These are phyloP conservation scores for Hirschfeldia incana DNA, from an alignment of 345 rosid genomes.

Conservation along the genomic window DNA sequence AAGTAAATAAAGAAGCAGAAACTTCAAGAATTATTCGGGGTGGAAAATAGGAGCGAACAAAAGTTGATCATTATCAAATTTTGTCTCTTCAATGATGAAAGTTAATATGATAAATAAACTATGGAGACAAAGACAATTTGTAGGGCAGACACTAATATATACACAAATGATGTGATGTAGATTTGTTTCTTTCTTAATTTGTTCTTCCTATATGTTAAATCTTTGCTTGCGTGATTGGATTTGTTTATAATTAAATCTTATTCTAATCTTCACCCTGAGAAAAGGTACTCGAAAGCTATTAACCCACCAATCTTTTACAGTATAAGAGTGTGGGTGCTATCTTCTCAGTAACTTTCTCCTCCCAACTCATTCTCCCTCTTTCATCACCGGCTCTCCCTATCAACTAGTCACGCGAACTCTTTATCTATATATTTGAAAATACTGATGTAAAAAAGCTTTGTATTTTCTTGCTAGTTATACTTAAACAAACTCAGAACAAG, in stretches of 20 bases:
- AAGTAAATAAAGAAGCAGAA: conserved; percentile 39
- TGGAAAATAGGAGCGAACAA: conserved; percentile 21
- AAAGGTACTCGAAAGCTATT: conserved; percentile 9
- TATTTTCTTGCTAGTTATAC: no score
- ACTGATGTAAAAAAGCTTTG: not conserved
- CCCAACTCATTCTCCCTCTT: not conserved
- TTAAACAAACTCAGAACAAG: no score
- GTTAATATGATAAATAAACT: conserved; percentile 3
- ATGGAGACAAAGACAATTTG: conserved; percentile 37
- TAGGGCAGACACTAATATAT: conserved; percentile 35
- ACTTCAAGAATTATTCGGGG: conserved; percentile 44
- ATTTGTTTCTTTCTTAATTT: conserved; percentile 24
- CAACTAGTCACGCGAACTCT: not conserved
- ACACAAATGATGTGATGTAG: conserved; percentile 32
- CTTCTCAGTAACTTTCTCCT: not conserved
- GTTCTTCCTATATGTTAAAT: not conserved
- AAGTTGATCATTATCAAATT: conserved; percentile 35
- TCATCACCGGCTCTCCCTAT: not conserved
- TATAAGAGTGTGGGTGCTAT: not conserved
- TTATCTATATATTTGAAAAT: not conserved
- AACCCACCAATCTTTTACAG: not conserved
- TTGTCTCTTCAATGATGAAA: conserved; percentile 31
- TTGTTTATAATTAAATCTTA: conserved; percentile 3
- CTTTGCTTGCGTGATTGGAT: conserved; percentile 15
- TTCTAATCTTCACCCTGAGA: not conserved